Percentiles rank a stretch among this genome's conserved stretches.
These are phyloP conservation scores for Picea glauca DNA, from an alignment of 75 land plant species.

Conservation along the genomic window DNA sequence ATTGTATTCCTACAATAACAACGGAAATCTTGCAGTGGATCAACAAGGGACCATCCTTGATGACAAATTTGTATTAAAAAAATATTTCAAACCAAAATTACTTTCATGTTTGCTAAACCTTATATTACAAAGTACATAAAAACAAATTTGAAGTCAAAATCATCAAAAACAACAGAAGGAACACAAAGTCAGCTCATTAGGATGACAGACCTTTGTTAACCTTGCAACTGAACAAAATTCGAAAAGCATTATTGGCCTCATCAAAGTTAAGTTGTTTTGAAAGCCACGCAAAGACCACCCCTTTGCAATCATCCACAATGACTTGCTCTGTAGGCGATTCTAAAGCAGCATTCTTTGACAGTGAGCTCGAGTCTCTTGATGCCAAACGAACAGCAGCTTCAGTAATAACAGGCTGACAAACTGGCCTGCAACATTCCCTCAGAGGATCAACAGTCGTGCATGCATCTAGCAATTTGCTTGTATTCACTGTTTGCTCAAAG, in stretches of 20 bases:
- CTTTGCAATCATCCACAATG: conserved; percentile 76
- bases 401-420: conserved; percentile 69
- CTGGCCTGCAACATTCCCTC: conserved; percentile 91
- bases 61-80: conserved; percentile 4
- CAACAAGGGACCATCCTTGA: not conserved
- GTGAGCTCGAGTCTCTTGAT: conserved; percentile 12
- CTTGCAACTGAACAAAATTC: conserved; percentile 80
- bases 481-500: conserved; percentile 74
- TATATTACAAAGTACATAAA: not conserved
- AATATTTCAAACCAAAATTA: not conserved
- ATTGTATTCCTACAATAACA: not conserved
- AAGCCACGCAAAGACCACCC: conserved; percentile 88
- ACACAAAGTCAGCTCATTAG: not conserved
- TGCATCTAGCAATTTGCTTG: conserved; percentile 68
- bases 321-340: conserved; percentile 18
- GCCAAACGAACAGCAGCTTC: conserved; percentile 79
- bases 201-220: conserved; percentile 80
- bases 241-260: conserved; percentile 72
- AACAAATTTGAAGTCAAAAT: no score
- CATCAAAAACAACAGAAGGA: not conserved
- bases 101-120: not conserved
- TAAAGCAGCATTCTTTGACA: conserved; percentile 17
- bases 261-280: conserved; percentile 54
- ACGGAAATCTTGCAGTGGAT: not conserved
- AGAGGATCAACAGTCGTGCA: conserved; percentile 83